phyloP scores from a whole-genome alignment of 2,329 filamentous ascomycete species.

The Clonostachys solani region DNA sequence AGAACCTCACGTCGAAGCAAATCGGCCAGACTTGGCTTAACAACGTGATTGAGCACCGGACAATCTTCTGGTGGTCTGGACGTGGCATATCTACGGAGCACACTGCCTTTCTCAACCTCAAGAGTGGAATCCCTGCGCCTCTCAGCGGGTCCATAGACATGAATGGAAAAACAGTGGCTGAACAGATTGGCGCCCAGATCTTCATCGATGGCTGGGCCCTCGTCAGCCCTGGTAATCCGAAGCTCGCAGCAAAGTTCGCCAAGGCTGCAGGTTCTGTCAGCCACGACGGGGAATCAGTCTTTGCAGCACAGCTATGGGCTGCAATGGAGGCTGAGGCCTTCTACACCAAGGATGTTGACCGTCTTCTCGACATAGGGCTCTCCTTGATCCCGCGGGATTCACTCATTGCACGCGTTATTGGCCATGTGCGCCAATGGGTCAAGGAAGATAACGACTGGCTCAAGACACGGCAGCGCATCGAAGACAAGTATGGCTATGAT shows the following conservation, averaged over 20 bases:
- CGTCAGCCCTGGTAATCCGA: conserved; percentile 20
- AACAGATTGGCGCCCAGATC: conserved; percentile 32
- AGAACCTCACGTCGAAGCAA: conserved; percentile 2
- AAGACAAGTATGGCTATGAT: conserved; percentile 19
- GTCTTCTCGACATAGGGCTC: conserved; percentile 22
- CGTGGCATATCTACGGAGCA: conserved; percentile 30
- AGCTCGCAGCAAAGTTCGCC: conserved; percentile 21
- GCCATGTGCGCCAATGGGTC: conserved; percentile 16
- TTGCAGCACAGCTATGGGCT: conserved; percentile 29
- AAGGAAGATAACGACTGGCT: conserved; percentile 19
- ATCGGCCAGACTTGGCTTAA: conserved; percentile 9
- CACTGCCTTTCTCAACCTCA: conserved; percentile 29
- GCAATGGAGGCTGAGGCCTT: conserved; percentile 32
- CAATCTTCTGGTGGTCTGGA: conserved; percentile 32
- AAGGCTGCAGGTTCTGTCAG: conserved; percentile 24
- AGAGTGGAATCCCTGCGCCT: conserved; percentile 24
- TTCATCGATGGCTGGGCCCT: conserved; percentile 31
- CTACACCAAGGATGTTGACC: conserved; percentile 19
- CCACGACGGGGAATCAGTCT: conserved; percentile 29
- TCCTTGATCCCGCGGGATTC: conserved; percentile 17
- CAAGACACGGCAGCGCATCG: conserved; percentile 24
- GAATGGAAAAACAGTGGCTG: conserved; percentile 19
- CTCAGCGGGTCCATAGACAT: conserved; percentile 16
- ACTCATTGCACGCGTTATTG: conserved; percentile 16
- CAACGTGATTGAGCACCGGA: conserved; percentile 9